A percentile compares a stretch with the other conserved stretches of the same genome.
These are phyloP conservation scores for Ricinus communis DNA, from an alignment of 345 rosid species.

Conservation along the genomic window DNA sequence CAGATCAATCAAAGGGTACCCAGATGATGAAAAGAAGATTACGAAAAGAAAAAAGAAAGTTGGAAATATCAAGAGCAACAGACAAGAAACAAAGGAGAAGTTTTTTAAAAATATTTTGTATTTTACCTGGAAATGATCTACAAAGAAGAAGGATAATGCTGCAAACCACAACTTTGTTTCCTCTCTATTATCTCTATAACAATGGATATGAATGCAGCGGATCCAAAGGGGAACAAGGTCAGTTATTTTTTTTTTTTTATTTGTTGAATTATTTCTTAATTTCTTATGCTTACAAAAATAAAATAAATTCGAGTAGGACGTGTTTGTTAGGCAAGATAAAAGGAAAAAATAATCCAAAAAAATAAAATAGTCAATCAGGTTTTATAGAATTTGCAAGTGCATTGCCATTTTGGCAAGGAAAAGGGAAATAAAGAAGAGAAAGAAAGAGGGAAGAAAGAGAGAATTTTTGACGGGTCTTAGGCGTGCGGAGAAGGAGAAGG, in stretches of 20 bases:
- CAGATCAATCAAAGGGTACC: neutral
- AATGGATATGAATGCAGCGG: neutral
- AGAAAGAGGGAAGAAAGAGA: too few relatives aligned
- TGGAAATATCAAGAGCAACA: neutral
- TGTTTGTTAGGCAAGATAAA: neutral
- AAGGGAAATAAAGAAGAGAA: neutral
- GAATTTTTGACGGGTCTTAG: conserved; percentile 19
- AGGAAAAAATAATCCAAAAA: too few relatives aligned
- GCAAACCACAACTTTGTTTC: neutral
- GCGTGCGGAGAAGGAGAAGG: conserved; percentile 14
- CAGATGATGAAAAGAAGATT: neutral
- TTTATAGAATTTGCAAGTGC: too few relatives aligned
- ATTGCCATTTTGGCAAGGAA: neutral
- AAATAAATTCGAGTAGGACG: neutral
- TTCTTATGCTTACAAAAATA: too few relatives aligned
- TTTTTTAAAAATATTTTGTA: too few relatives aligned
- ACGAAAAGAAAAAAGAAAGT: neutral
- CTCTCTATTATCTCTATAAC: neutral
- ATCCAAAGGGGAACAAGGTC: neutral
- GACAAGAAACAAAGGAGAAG: neutral
- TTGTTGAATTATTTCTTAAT: too few relatives aligned
- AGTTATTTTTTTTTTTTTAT: neutral
- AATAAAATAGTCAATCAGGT: too few relatives aligned
- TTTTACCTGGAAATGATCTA: neutral
- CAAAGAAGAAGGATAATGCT: neutral